Evolutionary conservation across 768 basidiomycete genomes (phyloP), one percentile per base, ranked within the genome.

Genomic region (Dentipellis sp.): DNA sequence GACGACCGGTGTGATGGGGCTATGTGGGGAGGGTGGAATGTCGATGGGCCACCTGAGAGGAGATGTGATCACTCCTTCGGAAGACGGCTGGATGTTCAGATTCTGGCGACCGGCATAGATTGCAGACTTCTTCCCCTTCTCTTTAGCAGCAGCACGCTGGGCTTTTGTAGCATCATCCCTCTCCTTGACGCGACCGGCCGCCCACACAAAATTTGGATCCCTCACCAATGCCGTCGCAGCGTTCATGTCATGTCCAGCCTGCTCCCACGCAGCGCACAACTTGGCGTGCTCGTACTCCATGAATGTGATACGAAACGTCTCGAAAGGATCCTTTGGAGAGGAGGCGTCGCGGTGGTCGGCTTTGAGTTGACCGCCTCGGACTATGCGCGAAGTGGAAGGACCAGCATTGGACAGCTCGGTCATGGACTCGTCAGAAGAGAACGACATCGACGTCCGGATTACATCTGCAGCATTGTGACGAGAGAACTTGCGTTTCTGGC

Each of bases 91-190:
- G 50, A 68, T 70, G 55, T 80, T 79, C 37, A 84, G 71, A 29
- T 71, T 69, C 39, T 75, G 68, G 55, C 86, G 78, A 60, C 84
- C 86, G 42, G 84, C 83, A 61, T 91, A 91, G 51, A 91, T 91
- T 67, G 82, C 77, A n/a, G 89, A 91, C 64, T 81, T 85, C 68
- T 86, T 90, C 19, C 83, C 87, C 68, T 88, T 84, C 70, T 89
- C 87, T 65, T 76, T 83, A 56, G 75, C 75, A 36, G 85, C 82
- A 17, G 77, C 79, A 58, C 84, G 77, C 59, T 75, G 80, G 1
- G 84, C 86, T 61, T 81, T 82, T 40, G 74, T 77, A n/a, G 83
- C 86, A 59, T 89, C 85, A 39, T 88, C 86, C 22, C 88, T 66
- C 65, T 88, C 88, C 57, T 76, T 80, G 35, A 89, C 84, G 47